These are phyloP conservation scores for Hypoxylon intermedium DNA, from an alignment of 495 filamentous ascomycete genomes.

Conservation along the genomic window DNA sequence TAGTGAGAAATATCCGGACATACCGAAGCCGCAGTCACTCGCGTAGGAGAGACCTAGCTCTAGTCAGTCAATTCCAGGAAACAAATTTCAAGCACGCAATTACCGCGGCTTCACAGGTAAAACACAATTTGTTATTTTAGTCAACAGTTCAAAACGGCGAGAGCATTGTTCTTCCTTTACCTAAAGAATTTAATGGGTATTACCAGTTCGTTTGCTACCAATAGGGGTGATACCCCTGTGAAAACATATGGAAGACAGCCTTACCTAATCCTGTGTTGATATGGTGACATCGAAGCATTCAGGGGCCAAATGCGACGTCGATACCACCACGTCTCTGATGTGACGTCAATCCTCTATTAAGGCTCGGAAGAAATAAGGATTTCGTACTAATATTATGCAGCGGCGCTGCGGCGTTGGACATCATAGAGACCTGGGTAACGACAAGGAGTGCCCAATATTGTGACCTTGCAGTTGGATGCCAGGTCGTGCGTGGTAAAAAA, in stretches of 20 bases:
- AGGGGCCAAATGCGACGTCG: constrained; percentile 3
- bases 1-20: too few relatives aligned
- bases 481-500: too few relatives aligned
- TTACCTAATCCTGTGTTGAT: constrained; percentile 10
- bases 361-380: constrained; percentile 11
- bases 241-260: neutral
- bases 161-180: neutral
- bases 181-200: neutral
- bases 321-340: neutral
- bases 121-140: too few relatives aligned
- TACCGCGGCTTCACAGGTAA: too few relatives aligned
- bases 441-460: neutral
- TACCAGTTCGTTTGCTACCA: neutral
- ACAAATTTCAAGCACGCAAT: too few relatives aligned
- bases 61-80: too few relatives aligned
- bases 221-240: neutral
- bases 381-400: constrained; percentile 9
- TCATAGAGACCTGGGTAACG: neutral
- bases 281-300: constrained; percentile 20
- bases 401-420: neutral
- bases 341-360: constrained; percentile 7
- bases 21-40: too few relatives aligned
- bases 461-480: neutral
- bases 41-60: too few relatives aligned
- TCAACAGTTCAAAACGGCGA: too few relatives aligned